phyloP scores from a whole-genome alignment of 345 rosid species.

The Kernera saxatilis region DNA sequence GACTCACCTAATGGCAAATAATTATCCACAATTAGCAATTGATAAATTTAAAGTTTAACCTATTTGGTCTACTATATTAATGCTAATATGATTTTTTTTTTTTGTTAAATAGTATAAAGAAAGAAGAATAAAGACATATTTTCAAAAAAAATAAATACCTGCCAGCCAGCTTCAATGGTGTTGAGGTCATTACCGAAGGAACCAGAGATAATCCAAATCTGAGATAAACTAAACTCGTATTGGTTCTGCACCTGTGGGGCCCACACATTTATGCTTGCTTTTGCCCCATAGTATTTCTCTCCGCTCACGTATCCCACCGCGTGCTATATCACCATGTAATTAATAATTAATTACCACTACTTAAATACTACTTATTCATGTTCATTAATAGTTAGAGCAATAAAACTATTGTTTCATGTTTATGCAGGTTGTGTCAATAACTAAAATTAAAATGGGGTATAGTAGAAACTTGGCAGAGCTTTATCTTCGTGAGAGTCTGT shows the following conservation, averaged over 20 bases:
- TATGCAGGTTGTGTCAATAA: background rate
- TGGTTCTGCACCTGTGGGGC: slow-evolving; percentile 73
- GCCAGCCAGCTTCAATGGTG: slow-evolving; percentile 99
- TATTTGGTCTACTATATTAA: background rate
- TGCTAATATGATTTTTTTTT: background rate
- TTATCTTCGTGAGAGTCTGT: slow-evolving; percentile 5
- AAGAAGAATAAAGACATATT: too few relatives aligned
- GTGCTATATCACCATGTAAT: too few relatives aligned
- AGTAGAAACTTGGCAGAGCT: slow-evolving; percentile 2
- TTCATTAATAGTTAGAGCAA: background rate
- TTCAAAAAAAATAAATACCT: slow-evolving; percentile 36
- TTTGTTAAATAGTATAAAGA: too few relatives aligned
- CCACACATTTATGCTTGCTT: slow-evolving; percentile 98
- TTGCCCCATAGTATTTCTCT: slow-evolving; percentile 92
- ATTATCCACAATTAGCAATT: background rate
- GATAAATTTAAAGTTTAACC: background rate
- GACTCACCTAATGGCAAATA: slow-evolving; percentile 66
- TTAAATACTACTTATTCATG: too few relatives aligned
- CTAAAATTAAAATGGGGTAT: background rate
- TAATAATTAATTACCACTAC: too few relatives aligned
- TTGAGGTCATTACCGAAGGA: slow-evolving; percentile 91
- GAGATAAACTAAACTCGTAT: slow-evolving; percentile 94
- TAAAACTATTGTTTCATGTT: background rate
- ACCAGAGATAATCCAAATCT: slow-evolving; percentile 96
- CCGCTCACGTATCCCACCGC: slow-evolving; percentile 96